Evolutionary conservation across 805 yeast genomes (phyloP), one percentile per base, ranked within the genome.

Genomic region (Kodamaea restingae): DNA sequence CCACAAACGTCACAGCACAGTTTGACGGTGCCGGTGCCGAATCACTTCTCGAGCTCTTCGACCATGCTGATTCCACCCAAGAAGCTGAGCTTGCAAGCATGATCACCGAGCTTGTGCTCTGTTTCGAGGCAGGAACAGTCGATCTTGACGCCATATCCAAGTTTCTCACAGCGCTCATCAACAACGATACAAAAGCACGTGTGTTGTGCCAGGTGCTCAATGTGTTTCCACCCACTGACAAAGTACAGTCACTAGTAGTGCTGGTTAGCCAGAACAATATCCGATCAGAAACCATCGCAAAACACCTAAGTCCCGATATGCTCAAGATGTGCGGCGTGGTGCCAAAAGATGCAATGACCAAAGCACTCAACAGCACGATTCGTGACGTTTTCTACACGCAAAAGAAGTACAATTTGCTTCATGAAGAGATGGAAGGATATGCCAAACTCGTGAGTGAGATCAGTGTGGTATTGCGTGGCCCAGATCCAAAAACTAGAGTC

Each of bases 401-500:
- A 43, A 70, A 70, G 52, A 77, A 80, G 46, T 87, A 67, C 61
- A 83, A 84, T 42, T 63, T 88, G 12, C 50, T 86, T 6, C 76
- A 79, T 36, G 96, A 90, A 56, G 84, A 84, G 44, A 65, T 79
- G 17, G 88, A 83, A 52, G 97, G 96, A 1, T 88, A 77, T 58
- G 60, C 95, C 9, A 80, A 78, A 48, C 62, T 85, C 22, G 56
- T 79, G 1, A 70, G 70, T 2, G 76, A 80, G 35, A 9, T 56
- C 63, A 39, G 45, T 59, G 2, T 67, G n/a, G n/a, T n/a, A n/a
- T n/a, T n/a, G n/a, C n/a, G n/a, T n/a, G n/a, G n/a, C 18, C 66
- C 70, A 24, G 63, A 2, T 71, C 73, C 40, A 58, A 73, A 6
- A 45, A 50, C 3, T 61, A 51, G 75, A 48, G 60, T 77, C 0